phyloP scores from a whole-genome alignment of 1,139 yeast species.

The Pneumocystis jirovecii region DNA sequence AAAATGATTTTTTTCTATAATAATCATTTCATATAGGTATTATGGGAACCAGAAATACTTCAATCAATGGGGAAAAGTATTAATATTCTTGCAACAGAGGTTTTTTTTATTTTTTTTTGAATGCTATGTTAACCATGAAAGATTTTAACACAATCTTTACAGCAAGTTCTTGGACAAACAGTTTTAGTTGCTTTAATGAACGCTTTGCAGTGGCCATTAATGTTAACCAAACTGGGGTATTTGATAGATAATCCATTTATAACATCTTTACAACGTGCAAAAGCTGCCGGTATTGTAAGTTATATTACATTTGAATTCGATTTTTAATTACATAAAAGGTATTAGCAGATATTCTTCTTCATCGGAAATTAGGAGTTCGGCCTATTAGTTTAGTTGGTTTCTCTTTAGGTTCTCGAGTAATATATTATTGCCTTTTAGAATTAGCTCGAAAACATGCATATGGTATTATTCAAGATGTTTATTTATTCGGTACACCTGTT shows the following conservation, averaged over 20 bases:
- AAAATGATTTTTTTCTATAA: neutral
- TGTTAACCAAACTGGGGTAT: conserved; percentile 74
- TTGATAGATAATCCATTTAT: conserved; percentile 95
- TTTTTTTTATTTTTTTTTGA: neutral
- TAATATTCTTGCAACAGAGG: conserved; percentile 82
- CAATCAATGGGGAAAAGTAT: conserved; percentile 94
- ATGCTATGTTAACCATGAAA: neutral
- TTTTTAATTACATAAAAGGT: conserved; percentile 30
- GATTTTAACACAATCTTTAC: conserved; percentile 73
- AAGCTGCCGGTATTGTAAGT: conserved; percentile 61
- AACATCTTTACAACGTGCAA: conserved; percentile 89
- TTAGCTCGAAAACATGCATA: conserved; percentile 73
- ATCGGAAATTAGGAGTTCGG: conserved; percentile 79
- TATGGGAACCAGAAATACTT: conserved; percentile 98
- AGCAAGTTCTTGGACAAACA: conserved; percentile 88
- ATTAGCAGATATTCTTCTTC: conserved; percentile 75
- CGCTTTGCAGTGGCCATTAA: conserved; percentile 89
- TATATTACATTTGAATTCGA: neutral
- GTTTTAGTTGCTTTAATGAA: conserved; percentile 85
- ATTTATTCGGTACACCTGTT: conserved; percentile 76
- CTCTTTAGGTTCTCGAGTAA: conserved; percentile 83
- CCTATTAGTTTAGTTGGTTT: conserved; percentile 91
- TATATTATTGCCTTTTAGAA: conserved; percentile 78
- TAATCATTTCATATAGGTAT: conserved; percentile 23
- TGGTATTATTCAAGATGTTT: conserved; percentile 82